These are phyloP conservation scores for Malassezia nana DNA, from an alignment of 1,284 basidiomycete species.

Conservation along the genomic window DNA sequence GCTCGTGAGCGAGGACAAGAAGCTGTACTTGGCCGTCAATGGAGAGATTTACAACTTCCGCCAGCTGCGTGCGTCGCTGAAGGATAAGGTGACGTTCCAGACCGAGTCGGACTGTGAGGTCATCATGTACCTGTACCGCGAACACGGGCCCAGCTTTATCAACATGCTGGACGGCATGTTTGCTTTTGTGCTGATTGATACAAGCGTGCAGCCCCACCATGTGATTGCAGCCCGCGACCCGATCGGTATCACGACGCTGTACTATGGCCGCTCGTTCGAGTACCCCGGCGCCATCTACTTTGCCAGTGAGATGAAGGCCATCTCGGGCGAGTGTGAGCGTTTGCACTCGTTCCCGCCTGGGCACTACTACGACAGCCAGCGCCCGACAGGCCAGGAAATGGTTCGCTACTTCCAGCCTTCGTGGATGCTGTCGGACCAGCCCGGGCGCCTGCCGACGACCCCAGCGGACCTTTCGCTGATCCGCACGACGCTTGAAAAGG, in stretches of 20 bases:
- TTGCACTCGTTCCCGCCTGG: constrained; percentile 95
- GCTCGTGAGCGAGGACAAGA: constrained; percentile 74
- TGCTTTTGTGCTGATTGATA: constrained; percentile 91
- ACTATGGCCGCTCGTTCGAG: constrained; percentile 84
- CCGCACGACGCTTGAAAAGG: constrained; percentile 69
- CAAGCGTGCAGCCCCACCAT: constrained; percentile 74
- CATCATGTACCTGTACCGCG: constrained; percentile 58
- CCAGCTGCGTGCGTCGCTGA: constrained; percentile 62
- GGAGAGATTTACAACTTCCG: constrained; percentile 99
- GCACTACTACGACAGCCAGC: constrained; percentile 56
- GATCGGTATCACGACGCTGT: constrained; percentile 94
- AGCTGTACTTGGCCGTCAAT: constrained; percentile 81
- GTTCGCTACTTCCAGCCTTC: constrained; percentile 48
- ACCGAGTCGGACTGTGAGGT: constrained; percentile 98
- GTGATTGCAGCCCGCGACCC: constrained; percentile 94
- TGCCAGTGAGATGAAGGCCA: constrained; percentile 88
- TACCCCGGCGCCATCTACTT: constrained; percentile 80
- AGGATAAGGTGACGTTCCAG: constrained; percentile 67
- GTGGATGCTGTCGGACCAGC: constrained; percentile 51
- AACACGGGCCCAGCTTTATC: constrained; percentile 49
- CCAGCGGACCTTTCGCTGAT: constrained; percentile 58
- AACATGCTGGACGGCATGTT: constrained; percentile 88
- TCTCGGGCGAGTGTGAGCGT: constrained; percentile 85
- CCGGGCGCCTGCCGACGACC: constrained; percentile 58
- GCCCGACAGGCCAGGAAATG: constrained; percentile 43